phyloP scores from a whole-genome alignment of 768 basidiomycete genomes.

The Amanita fuliginea region DNA sequence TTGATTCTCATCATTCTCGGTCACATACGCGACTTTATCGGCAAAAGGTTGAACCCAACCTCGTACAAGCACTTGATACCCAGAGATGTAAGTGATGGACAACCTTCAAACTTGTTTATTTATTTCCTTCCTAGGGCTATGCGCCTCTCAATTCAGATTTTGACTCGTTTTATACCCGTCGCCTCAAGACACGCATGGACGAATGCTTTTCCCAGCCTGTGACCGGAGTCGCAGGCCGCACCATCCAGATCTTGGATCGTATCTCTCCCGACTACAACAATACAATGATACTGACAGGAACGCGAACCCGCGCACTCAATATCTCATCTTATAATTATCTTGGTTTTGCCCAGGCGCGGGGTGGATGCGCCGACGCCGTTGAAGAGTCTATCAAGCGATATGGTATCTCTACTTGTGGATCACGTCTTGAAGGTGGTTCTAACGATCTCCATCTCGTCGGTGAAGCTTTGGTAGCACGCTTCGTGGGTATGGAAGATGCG shows the following conservation, averaged over 20 bases:
- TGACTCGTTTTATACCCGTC: constrained; percentile 97
- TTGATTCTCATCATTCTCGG: constrained; percentile 86
- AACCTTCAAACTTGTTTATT: not conserved
- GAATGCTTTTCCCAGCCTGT: constrained; percentile 91
- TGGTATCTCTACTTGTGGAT: constrained; percentile 67
- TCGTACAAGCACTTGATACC: constrained; percentile 79
- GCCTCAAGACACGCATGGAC: constrained; percentile 88
- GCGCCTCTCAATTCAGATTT: constrained; percentile 97
- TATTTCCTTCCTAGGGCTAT: constrained; percentile 56
- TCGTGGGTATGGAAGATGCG: constrained; percentile 84
- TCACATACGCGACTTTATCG: constrained; percentile 91
- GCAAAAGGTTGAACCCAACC: constrained; percentile 64
- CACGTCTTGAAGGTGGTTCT: constrained; percentile 78
- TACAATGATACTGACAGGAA: constrained; percentile 68
- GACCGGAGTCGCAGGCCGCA: constrained; percentile 93
- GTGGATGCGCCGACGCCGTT: constrained; percentile 91
- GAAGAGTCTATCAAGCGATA: constrained; percentile 75
- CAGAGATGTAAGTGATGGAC: constrained; percentile 51
- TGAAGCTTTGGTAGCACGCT: constrained; percentile 83
- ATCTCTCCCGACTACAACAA: constrained; percentile 73
- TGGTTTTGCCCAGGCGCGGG: constrained; percentile 89
- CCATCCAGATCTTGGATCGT: constrained; percentile 79
- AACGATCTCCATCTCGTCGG: constrained; percentile 71
- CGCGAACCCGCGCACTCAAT: constrained; percentile 81
- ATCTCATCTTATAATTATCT: constrained; percentile 99